Base-by-base conservation (phyloP, 2,329 filamentous ascomycete genomes). In the Pseudocercospora ulei region DNA sequence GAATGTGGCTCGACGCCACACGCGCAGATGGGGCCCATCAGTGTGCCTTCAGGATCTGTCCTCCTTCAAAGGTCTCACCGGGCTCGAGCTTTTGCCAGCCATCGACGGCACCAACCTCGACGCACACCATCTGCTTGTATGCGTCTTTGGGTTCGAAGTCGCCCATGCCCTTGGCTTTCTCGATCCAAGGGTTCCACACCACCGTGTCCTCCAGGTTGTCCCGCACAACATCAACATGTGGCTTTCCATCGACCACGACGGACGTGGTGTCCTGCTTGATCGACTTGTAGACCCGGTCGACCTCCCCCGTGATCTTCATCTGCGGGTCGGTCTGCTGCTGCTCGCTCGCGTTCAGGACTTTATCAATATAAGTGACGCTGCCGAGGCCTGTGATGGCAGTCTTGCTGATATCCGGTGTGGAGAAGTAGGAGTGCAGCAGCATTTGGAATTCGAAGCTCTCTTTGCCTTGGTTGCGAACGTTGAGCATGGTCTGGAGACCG, bases 101-200 rank as follows among this genome's bases (percentile, higher is more conserved):
- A 50, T 74, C 71, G 11, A 96, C 88, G 6, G 78, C 73, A 7
- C 90, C 90, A 2, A 88, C 82, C 70, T 98, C 90, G 35, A 96
- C 75, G 59, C 90, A 96, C 27, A 98, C 68, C 84, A 96, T 95
- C 43, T 85, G 76, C 69, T 84, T 84, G 69, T 80, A 96, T 23
- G 82, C 90, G 38, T 87, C 82, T 57, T 92, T 82, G 34, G 90
- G 90, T 42, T 73, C 74, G 60, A 96, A 95, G 62, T 98, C 90
- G 36, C 69, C 77, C 66, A 94, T 93, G 3, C 72, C 72, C 53
- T 77, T 75, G 1, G 83, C 77, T 68, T 92, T 93, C 48, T 87
- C 83, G 25, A 72, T 71, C 86, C 88, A 95, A 1, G 90, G 90
- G 64, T 98, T 98, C 90, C 90, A 98, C 18, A 96, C 82, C 1